A percentile compares a stretch with the other conserved stretches of the same genome.
phyloP scores from a whole-genome alignment of 345 rosid genomes.

The Hibiscus mutabilis region DNA sequence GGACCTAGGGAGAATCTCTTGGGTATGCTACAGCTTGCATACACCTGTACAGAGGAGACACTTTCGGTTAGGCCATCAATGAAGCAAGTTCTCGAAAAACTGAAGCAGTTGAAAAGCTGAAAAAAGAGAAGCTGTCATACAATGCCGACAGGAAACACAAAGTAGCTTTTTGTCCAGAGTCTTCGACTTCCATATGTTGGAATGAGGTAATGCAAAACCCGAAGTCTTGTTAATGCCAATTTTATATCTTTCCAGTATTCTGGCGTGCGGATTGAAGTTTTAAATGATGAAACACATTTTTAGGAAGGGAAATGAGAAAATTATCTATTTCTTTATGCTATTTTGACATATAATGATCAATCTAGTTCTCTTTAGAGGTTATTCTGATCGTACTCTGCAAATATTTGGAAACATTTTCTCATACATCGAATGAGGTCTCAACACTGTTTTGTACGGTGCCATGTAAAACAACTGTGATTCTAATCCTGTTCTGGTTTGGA shows the following conservation, averaged over 20 bases:
- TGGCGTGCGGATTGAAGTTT: background rate
- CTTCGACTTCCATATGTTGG: background rate
- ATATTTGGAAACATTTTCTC: no score
- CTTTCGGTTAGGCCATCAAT: constrained; percentile 48
- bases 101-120: constrained; percentile 46
- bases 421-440: no score
- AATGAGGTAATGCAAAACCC: constrained; percentile 11
- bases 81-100: constrained; percentile 45
- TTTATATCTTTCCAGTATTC: background rate
- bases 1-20: constrained; percentile 43
- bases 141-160: constrained; percentile 1
- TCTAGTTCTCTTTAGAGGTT: no score
- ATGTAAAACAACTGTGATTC: background rate
- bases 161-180: constrained; percentile 1
- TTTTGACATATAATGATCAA: background rate
- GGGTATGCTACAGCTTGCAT: constrained; percentile 47
- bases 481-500: background rate
- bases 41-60: constrained; percentile 47
- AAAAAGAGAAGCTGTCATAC: background rate
- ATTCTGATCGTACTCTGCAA: no score
- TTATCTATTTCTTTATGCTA: background rate
- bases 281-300: background rate
- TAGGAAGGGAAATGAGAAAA: background rate
- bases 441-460: background rate
- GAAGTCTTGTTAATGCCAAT: background rate